phyloP scores from a whole-genome alignment of 768 basidiomycete genomes.

The Tulasnella sp. region DNA sequence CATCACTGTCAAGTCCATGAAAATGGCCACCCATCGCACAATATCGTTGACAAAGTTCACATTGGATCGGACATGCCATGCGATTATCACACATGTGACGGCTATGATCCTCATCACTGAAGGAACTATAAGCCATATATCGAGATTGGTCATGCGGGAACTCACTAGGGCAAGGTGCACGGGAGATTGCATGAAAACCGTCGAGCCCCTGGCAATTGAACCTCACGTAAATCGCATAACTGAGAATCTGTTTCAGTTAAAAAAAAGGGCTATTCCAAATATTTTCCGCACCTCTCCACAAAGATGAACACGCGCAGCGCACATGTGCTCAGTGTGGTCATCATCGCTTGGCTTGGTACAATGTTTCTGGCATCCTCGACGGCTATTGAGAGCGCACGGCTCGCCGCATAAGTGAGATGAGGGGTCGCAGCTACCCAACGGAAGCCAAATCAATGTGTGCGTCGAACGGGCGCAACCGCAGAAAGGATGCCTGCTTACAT shows the following conservation, averaged over 20 bases:
- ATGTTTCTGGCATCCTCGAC: conserved; percentile 48
- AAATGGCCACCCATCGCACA: conserved; percentile 50
- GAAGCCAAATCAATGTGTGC: neutral
- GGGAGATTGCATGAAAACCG: conserved; percentile 43
- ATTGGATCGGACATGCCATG: conserved; percentile 50
- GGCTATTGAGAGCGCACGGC: conserved; percentile 45
- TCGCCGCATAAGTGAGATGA: conserved; percentile 54
- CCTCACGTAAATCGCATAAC: conserved; percentile 43
- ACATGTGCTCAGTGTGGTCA: conserved; percentile 48
- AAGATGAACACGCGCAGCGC: conserved; percentile 51
- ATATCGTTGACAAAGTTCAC: conserved; percentile 55
- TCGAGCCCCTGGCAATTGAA: conserved; percentile 33
- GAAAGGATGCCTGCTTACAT: conserved; percentile 40
- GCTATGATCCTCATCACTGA: conserved; percentile 46
- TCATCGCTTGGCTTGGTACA: conserved; percentile 55
- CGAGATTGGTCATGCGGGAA: neutral
- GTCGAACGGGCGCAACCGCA: too few relatives aligned
- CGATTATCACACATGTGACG: conserved; percentile 49
- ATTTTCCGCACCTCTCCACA: conserved; percentile 46
- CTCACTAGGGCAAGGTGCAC: conserved; percentile 36
- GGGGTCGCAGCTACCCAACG: conserved; percentile 46
- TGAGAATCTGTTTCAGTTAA: conserved; percentile 28
- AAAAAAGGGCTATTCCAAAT: neutral
- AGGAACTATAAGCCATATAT: neutral
- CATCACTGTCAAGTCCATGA: conserved; percentile 44